These are phyloP conservation scores for Astragalus glycyphyllos DNA, from an alignment of 306 rosid genomes.

Conservation along the genomic window DNA sequence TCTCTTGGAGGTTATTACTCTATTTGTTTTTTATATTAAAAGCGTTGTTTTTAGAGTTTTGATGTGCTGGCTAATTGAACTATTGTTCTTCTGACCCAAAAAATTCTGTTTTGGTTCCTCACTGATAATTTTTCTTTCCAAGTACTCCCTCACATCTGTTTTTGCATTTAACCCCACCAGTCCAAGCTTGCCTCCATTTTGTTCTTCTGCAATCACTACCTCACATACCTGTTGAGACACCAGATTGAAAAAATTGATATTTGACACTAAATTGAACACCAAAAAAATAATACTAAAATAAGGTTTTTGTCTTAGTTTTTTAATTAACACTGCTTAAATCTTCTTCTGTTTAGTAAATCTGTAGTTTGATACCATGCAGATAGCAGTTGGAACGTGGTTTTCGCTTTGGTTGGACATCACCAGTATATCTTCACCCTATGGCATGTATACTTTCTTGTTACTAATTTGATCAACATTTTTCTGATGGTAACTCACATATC, in stretches of 20 bases:
- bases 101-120: background rate
- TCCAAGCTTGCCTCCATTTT: background rate
- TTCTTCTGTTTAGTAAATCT: constrained; percentile 35
- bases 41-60: constrained; percentile 34
- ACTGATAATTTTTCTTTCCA: background rate
- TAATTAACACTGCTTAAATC: constrained; percentile 1
- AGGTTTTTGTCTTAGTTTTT: background rate
- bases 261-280: constrained; percentile 11
- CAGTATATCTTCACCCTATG: constrained; percentile 86
- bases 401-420: constrained; percentile 81
- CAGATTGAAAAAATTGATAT: constrained; percentile 25
- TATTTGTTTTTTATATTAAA: background rate
- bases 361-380: constrained; percentile 58
- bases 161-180: constrained; percentile 19
- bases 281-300: constrained; percentile 14
- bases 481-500: constrained; percentile 92
- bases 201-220: constrained; percentile 31
- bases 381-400: constrained; percentile 82
- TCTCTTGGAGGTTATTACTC: constrained; percentile 67
- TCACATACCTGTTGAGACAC: constrained; percentile 9
- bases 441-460: constrained; percentile 97
- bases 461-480: constrained; percentile 78
- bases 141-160: constrained; percentile 11
- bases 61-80: constrained; percentile 4
- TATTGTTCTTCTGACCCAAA: background rate